Conservation (phyloP, 1,139 yeast species). For the Entelexis sorbosivorans region DNA sequence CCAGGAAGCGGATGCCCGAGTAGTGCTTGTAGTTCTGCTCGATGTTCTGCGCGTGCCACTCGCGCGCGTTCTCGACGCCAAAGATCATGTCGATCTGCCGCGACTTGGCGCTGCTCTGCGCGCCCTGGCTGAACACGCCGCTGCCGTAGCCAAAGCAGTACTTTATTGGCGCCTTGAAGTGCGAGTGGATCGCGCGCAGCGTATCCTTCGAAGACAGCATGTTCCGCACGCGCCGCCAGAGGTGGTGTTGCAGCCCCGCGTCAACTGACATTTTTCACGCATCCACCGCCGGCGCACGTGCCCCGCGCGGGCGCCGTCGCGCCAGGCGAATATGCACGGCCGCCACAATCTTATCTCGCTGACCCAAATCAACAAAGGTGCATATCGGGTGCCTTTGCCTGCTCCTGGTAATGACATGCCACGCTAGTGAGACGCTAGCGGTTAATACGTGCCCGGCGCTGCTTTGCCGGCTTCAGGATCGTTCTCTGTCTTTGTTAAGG, state of each 20-base stretch:
- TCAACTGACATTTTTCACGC: not conserved
- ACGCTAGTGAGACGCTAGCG: no score
- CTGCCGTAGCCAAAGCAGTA: constrained; percentile 91
- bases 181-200: constrained; percentile 42
- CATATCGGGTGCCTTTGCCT: no score
- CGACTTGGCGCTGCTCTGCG: constrained; percentile 26
- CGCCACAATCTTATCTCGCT: no score
- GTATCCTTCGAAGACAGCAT: constrained; percentile 15
- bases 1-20: constrained; percentile 51
- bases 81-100: constrained; percentile 79
- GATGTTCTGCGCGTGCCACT: constrained; percentile 68
- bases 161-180: constrained; percentile 57
- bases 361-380: no score
- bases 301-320: no score
- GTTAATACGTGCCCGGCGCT: no score
- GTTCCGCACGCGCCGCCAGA: not conserved
- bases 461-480: no score
- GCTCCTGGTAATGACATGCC: no score
- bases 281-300: not conserved
- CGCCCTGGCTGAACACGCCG: constrained; percentile 79
- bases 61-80: constrained; percentile 60
- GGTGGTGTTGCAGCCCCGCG: not conserved
- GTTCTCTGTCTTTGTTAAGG: no score
- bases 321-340: no score
- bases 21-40: constrained; percentile 62